phyloP scores from a whole-genome alignment of 1,139 yeast species.

The Ogataea hybrid region DNA sequence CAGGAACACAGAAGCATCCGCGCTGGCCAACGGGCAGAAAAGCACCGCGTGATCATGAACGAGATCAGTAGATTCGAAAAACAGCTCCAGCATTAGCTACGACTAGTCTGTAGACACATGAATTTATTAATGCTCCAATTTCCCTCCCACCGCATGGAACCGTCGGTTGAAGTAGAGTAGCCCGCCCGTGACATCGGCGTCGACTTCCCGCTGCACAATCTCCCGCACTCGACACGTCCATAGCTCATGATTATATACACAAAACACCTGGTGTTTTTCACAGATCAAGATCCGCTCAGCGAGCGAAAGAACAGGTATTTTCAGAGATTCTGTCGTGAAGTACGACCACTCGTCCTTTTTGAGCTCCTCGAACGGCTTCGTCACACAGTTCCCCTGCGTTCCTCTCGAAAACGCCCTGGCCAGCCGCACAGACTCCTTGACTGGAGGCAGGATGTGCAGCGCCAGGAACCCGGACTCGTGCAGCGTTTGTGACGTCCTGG shows the following conservation, averaged over 20 bases:
- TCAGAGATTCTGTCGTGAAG: constrained; percentile 24
- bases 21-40: constrained; percentile 27
- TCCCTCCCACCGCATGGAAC: constrained; percentile 57
- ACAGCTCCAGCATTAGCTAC: constrained; percentile 13
- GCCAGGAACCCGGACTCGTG: constrained; percentile 60
- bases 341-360: constrained; percentile 34
- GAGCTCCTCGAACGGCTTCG: constrained; percentile 44
- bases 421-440: constrained; percentile 45
- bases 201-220: constrained; percentile 35
- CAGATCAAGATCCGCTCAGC: constrained; percentile 69
- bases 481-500: constrained; percentile 66
- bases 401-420: constrained; percentile 67
- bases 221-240: constrained; percentile 76
- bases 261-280: constrained; percentile 49
- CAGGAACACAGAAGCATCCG: constrained; percentile 32
- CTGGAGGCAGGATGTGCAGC: constrained; percentile 71
- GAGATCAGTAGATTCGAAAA: constrained; percentile 27
- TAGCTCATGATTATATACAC: constrained; percentile 78
- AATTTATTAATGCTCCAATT: constrained; percentile 3
- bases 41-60: constrained; percentile 20
- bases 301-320: constrained; percentile 54
- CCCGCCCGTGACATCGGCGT: constrained; percentile 46
- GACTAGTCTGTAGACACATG: not conserved
- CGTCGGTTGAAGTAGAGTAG: constrained; percentile 61
- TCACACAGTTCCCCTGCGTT: constrained; percentile 28